phyloP scores from a whole-genome alignment of 176 grass and related monocot genomes.

The Coix lacrymajobi region DNA sequence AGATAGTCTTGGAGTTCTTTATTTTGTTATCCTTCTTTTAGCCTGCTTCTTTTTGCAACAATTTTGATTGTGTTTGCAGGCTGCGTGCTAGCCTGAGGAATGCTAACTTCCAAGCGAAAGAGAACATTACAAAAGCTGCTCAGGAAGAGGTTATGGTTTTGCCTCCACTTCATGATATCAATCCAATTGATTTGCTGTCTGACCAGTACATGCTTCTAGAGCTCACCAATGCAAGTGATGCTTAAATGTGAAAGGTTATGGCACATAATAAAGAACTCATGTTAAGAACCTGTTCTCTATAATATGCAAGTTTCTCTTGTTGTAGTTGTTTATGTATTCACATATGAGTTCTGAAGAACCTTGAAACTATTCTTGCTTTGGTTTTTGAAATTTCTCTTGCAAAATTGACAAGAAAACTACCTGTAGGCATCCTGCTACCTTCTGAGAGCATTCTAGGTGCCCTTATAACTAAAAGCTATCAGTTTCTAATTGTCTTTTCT shows the following conservation, averaged over 20 bases:
- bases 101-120: constrained; percentile 89
- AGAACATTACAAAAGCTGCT: constrained; percentile 74
- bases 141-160: constrained; percentile 65
- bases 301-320: background rate
- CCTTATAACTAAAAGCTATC: constrained; percentile 5
- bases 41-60: background rate
- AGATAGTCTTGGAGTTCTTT: background rate
- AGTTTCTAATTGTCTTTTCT: constrained; percentile 30
- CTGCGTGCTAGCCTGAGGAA: constrained; percentile 52
- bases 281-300: background rate
- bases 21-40: background rate
- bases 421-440: background rate
- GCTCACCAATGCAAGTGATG: background rate
- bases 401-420: background rate
- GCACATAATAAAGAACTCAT: background rate
- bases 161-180: background rate
- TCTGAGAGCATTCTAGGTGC: background rate
- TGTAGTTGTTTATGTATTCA: background rate
- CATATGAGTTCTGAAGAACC: background rate
- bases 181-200: background rate
- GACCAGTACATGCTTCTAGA: background rate
- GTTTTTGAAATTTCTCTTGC: background rate
- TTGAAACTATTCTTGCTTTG: background rate
- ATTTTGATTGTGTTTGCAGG: constrained; percentile 19
- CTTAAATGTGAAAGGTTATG: background rate